Evolutionary conservation across 2,329 filamentous ascomycete genomes (phyloP).

Genomic region (Alternaria arborescens): DNA sequence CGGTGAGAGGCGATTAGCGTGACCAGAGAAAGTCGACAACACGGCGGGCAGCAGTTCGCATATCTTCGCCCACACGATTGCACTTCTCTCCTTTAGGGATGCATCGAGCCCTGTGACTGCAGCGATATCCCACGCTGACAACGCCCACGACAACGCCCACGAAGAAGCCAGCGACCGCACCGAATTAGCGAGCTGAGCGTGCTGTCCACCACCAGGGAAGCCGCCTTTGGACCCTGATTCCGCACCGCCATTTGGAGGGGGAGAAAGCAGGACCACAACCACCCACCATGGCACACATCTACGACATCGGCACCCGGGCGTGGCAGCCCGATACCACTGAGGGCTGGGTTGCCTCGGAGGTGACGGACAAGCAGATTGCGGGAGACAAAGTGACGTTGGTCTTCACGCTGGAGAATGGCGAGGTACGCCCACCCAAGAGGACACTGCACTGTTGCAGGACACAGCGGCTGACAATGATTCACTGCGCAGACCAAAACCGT

Average conservation of each 20-base stretch:
- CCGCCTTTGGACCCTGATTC: conserved; percentile 36
- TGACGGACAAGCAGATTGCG: conserved; percentile 82
- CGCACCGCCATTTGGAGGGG: conserved; percentile 26
- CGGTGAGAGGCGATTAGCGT: conserved; percentile 34
- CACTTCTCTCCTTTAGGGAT: conserved; percentile 27
- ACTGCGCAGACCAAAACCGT: conserved; percentile 74
- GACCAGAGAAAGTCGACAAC: conserved; percentile 31
- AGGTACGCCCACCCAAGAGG: conserved; percentile 64
- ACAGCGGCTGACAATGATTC: conserved; percentile 21
- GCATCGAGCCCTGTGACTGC: conserved; percentile 41
- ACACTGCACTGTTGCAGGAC: background rate
- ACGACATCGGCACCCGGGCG: conserved; percentile 94
- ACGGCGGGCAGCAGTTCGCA: conserved; percentile 18
- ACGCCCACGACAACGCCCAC: conserved; percentile 20
- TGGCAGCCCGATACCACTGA: conserved; percentile 98
- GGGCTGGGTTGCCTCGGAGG: conserved; percentile 97
- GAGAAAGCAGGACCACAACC: conserved; percentile 20
- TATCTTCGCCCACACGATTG: conserved; percentile 15
- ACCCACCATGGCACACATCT: conserved; percentile 81
- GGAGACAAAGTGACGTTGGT: conserved; percentile 87
- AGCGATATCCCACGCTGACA: conserved; percentile 35
- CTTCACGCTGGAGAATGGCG: conserved; percentile 91
- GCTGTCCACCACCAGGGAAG: conserved; percentile 32
- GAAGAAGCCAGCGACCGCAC: conserved; percentile 23
- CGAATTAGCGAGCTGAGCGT: conserved; percentile 29